These are phyloP conservation scores for Globisporangium camurandrum DNA, from an alignment of 352 stramenopile species.

Conservation along the genomic window DNA sequence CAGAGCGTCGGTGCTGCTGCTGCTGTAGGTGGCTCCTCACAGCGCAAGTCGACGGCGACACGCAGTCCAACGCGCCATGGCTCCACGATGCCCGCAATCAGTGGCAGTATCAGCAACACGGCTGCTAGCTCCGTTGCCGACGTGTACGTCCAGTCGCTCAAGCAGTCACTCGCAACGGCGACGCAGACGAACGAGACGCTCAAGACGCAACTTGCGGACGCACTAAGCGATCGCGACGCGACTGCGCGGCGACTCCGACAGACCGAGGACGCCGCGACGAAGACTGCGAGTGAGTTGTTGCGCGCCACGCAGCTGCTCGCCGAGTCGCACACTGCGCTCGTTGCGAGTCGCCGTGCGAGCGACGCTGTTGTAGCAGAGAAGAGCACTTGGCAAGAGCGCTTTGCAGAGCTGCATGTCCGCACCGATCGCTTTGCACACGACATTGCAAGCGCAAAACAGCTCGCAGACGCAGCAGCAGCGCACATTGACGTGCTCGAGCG, in stretches of 20 bases:
- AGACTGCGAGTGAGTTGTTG: conserved; percentile 30
- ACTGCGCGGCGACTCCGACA: conserved; percentile 16
- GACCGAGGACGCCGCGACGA: conserved; percentile 20
- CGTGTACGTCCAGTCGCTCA: conserved; percentile 32
- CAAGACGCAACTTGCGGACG: conserved; percentile 32
- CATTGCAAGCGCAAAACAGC: conserved; percentile 25
- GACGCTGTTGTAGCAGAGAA: conserved; percentile 26
- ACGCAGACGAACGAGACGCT: conserved; percentile 27
- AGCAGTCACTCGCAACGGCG: conserved; percentile 30
- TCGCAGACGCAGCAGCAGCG: conserved; percentile 21
- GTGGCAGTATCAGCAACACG: conserved; percentile 8
- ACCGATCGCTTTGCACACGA: conserved; percentile 20
- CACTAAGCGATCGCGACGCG: conserved; percentile 26
- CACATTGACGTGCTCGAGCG: conserved; percentile 19
- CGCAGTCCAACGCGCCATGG: conserved; percentile 4
- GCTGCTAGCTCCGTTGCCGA: too few relatives aligned
- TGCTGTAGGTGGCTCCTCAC: not conserved
- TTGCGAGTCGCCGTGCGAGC: conserved; percentile 25
- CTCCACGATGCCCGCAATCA: not conserved
- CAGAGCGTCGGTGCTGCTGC: not conserved
- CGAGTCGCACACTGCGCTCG: conserved; percentile 33
- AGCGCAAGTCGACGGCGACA: conserved; percentile 9
- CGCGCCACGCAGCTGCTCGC: conserved; percentile 37
- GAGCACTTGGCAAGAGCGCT: conserved; percentile 27
- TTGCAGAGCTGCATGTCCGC: conserved; percentile 33